These are phyloP conservation scores for Balakata baccata DNA, from an alignment of 345 rosid genomes.

Conservation along the genomic window DNA sequence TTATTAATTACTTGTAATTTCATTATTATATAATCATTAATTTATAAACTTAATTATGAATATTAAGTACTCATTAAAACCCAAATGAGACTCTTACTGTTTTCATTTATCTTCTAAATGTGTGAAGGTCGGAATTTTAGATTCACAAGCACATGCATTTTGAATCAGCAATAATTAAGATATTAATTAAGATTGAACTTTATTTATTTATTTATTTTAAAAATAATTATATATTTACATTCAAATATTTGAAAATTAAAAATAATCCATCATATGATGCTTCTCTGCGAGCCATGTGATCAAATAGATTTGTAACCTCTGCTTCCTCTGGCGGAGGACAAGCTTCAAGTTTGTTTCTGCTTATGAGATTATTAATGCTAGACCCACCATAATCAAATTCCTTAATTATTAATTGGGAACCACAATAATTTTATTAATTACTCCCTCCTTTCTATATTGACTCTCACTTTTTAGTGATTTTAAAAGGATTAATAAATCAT, in stretches of 20 bases:
- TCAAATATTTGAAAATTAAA: too few species aligned
- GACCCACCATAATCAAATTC: slow-evolving; percentile 1
- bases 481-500: too few species aligned
- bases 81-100: not conserved
- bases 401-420: not conserved
- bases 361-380: slow-evolving; percentile 10
- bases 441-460: too few species aligned
- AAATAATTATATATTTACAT: too few species aligned
- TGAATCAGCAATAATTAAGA: slow-evolving; percentile 16
- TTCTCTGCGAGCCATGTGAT: slow-evolving; percentile 40
- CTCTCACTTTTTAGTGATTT: too few species aligned
- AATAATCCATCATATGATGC: not conserved
- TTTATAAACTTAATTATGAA: not conserved
- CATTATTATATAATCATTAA: too few species aligned
- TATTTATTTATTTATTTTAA: too few species aligned
- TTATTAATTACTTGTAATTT: too few species aligned
- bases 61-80: not conserved
- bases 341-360: slow-evolving; percentile 23
- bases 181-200: not conserved
- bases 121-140: slow-evolving; percentile 15
- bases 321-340: slow-evolving; percentile 21
- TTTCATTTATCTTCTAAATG: not conserved
- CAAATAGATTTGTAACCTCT: slow-evolving; percentile 16
- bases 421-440: too few species aligned
- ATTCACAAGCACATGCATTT: slow-evolving; percentile 32